phyloP scores from a whole-genome alignment of 2,329 filamentous ascomycete species.

The Penicillium sp. region DNA sequence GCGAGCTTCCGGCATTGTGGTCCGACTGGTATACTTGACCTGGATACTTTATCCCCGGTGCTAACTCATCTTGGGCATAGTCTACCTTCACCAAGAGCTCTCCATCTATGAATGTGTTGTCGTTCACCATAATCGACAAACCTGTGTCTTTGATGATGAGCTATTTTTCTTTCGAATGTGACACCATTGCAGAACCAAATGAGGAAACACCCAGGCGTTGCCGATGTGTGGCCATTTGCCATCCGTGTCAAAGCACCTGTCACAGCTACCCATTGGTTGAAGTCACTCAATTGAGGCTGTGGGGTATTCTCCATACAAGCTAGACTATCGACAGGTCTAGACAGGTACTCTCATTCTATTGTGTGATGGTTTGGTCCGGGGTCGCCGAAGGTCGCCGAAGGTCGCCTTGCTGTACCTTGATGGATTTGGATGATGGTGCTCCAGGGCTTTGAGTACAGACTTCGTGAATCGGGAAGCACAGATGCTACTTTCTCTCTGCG shows the following conservation, averaged over 20 bases:
- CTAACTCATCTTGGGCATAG: too few species aligned
- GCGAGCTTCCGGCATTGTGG: constrained; percentile 13
- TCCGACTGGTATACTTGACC: constrained; percentile 6
- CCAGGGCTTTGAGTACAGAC: too few species aligned
- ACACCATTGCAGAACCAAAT: not conserved
- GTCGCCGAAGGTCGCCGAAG: not conserved
- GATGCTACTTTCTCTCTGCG: too few species aligned
- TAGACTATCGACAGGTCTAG: not conserved
- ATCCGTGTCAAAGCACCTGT: not conserved
- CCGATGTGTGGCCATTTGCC: not conserved
- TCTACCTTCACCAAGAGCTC: not conserved
- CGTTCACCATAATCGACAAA: too few species aligned
- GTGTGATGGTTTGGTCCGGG: not conserved
- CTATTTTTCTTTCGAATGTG: too few species aligned
- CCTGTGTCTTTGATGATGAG: too few species aligned
- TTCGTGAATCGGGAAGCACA: too few species aligned
- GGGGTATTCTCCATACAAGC: not conserved
- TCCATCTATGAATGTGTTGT: not conserved
- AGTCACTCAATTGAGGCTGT: not conserved
- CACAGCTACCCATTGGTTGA: not conserved
- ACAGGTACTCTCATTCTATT: not conserved
- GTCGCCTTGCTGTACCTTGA: not conserved
- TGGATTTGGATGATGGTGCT: not conserved
- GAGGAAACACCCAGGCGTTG: not conserved
- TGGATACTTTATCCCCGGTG: not conserved